Evolutionary conservation across 805 yeast species (phyloP), one percentile per base, ranked within the genome.

Genomic region (Wickerhamiella sergipiensis): DNA sequence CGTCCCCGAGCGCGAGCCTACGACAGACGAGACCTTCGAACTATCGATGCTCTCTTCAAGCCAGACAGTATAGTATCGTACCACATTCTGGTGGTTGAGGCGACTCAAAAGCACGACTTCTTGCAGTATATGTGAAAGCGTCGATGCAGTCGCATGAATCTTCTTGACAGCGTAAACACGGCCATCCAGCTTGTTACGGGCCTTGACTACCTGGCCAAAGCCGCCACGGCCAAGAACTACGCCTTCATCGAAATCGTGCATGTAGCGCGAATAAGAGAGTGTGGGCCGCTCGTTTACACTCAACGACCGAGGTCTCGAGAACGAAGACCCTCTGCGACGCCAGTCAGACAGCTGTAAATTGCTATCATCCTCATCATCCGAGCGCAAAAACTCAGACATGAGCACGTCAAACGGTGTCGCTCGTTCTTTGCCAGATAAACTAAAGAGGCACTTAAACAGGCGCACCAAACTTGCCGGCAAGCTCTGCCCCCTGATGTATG

Each of bases 191-290:
- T 89, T 77, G 64, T 89, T 90, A 54, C 98, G 73, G 0, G 92
- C 97, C 61, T 90, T 89, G n/a, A 92, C 96, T 8, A 92, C 99
- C 65, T 92, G 97, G 6, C 99, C 99, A 67, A 84, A 92, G 0
- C 95, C 99, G 40, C 99, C 99, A 58, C 81, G 79, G 1, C 99
- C 99, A 8, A 92, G 68, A 19, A 82, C 78, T 0, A 90, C 92
- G 44, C 87, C 84, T 63, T 92, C 98, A 65, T 92, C 98, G 66
- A 94, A 92, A 63, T 92, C 99, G 55, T 89, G 79, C 3, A 81
- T 84, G 63, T 90, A 92, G 55, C 98, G 73, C 0, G 95, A 87
- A 51, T 72, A 67, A 1, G 56, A 55, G 33, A 21, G 50, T 6
- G 33, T 18, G 24, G 31, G 43, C 13, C 33, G 26, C 21, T 21